phyloP scores from a whole-genome alignment of 108 stramenopile genomes.

The Cyclostephanos tholiformis region DNA sequence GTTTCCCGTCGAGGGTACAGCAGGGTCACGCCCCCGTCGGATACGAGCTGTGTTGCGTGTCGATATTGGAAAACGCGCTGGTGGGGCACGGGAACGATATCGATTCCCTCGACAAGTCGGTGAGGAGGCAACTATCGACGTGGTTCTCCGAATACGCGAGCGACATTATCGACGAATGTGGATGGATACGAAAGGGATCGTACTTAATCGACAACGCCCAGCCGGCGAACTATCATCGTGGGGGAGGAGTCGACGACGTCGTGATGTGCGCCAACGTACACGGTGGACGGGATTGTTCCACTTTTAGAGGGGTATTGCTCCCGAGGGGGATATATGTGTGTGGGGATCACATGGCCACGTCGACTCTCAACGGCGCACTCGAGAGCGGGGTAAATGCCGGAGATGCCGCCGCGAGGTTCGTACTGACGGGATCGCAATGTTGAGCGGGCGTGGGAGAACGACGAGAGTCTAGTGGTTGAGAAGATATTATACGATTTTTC shows the following conservation, averaged over 20 bases:
- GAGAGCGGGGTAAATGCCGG: conserved; percentile 83
- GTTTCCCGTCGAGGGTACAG: conserved; percentile 85
- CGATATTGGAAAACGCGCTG: conserved; percentile 68
- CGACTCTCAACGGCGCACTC: conserved; percentile 87
- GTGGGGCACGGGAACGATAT: conserved; percentile 46
- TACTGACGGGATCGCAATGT: not conserved
- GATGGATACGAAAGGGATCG: conserved; percentile 57
- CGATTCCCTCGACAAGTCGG: conserved; percentile 58
- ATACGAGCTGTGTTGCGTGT: conserved; percentile 72
- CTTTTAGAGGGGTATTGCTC: conserved; percentile 54
- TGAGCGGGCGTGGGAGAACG: not conserved
- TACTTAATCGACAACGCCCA: conserved; percentile 79
- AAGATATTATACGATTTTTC: no score
- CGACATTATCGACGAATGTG: conserved; percentile 60
- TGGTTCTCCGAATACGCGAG: conserved; percentile 68
- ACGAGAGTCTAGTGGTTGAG: no score
- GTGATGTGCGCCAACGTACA: conserved; percentile 52
- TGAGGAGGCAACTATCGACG: conserved; percentile 58
- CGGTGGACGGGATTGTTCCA: conserved; percentile 64
- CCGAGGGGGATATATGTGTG: conserved; percentile 72
- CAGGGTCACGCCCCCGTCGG: conserved; percentile 72
- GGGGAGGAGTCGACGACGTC: not conserved
- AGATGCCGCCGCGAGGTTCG: conserved; percentile 45
- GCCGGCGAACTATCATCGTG: conserved; percentile 62
- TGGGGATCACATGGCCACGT: conserved; percentile 89